These are phyloP conservation scores for Panaeolus cyanescens DNA, from an alignment of 768 basidiomycete genomes.

Conservation along the genomic window DNA sequence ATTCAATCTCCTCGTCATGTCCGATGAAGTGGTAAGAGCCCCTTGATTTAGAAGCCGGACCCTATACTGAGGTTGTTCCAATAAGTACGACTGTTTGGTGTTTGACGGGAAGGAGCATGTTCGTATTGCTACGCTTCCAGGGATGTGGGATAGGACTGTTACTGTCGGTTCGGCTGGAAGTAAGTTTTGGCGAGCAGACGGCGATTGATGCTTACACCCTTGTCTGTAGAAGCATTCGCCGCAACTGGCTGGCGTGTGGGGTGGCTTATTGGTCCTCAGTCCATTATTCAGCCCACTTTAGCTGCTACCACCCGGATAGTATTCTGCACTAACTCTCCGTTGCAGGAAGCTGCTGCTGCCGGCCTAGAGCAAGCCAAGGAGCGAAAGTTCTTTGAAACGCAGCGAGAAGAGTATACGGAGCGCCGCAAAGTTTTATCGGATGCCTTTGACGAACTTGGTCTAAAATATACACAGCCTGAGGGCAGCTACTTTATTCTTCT, in stretches of 20 bases:
- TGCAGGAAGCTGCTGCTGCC: conserved; percentile 92
- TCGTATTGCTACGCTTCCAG: conserved; percentile 91
- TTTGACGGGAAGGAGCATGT: conserved; percentile 89
- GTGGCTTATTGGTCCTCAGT: conserved; percentile 88
- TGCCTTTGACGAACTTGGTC: conserved; percentile 80
- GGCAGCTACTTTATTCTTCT: conserved; percentile 91
- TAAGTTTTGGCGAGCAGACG: conserved; percentile 35
- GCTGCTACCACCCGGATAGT: conserved; percentile 93
- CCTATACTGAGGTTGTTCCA: conserved; percentile 4
- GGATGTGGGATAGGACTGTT: conserved; percentile 98
- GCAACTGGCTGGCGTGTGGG: conserved; percentile 98
- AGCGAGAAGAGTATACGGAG: conserved; percentile 77
- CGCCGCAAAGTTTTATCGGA: conserved; percentile 73
- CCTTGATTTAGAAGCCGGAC: not conserved
- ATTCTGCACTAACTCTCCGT: conserved; percentile 92
- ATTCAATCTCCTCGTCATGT: conserved; percentile 88
- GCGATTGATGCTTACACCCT: conserved; percentile 3
- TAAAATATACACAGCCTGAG: conserved; percentile 86
- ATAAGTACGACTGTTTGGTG: conserved; percentile 90
- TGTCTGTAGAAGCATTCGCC: conserved; percentile 81
- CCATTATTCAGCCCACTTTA: conserved; percentile 82
- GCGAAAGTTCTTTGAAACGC: conserved; percentile 76
- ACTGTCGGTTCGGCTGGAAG: conserved; percentile 96
- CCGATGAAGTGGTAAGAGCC: conserved; percentile 90
- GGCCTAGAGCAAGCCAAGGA: conserved; percentile 81